Base-by-base conservation (phyloP, 2,329 filamentous ascomycete genomes). In the Paecilomyces formosus region DNA sequence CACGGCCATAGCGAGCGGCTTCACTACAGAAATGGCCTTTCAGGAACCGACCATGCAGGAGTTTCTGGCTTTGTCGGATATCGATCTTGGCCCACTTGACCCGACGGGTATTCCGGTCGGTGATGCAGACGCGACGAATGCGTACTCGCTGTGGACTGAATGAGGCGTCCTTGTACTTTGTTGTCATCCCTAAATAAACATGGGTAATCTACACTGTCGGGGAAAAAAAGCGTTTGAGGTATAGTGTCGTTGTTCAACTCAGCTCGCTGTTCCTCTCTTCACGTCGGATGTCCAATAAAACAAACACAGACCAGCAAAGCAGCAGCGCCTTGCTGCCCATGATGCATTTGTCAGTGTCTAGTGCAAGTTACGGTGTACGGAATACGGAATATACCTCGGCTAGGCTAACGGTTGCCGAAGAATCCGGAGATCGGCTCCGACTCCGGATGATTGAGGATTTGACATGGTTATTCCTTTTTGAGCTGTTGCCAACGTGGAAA, bases 21-120 rank as follows among this genome's bases (percentile, higher is more conserved):
- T 73, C 56, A 73, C 72, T 35, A 73, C 72, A 0, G 70, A 70
- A 50, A 74, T 74, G 70, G 66, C 72, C 8, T 73, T 74, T 54
- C 60, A 73, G 49, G 70, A 74, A 55, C 72, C 72, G 22, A 74
- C 71, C 7, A 72, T 74, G 72, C 71, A 74, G 57, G 70, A 74
- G 53, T 74, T 74, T 18, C 61, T 74, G 1, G 71, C 72, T 18
- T 72, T 74, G 62, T 72, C 71, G 3, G 70, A 74, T 63, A 66
- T 74, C 18, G 72, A 74, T 59, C 53, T 74, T 33, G 70, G 71
- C 1, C 58, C 71, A 55, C 57, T 72, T 58, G 69, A 73, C 59
- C 69, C 71, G 7, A 69, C 73, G 35, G 72, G 73, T 63, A 67
- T 67, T 3, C 72, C 71, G 56, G 65, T 73, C 58, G 70, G 65